Base-by-base conservation (phyloP, 306 rosid species). In the Erythrophleum fordii region DNA sequence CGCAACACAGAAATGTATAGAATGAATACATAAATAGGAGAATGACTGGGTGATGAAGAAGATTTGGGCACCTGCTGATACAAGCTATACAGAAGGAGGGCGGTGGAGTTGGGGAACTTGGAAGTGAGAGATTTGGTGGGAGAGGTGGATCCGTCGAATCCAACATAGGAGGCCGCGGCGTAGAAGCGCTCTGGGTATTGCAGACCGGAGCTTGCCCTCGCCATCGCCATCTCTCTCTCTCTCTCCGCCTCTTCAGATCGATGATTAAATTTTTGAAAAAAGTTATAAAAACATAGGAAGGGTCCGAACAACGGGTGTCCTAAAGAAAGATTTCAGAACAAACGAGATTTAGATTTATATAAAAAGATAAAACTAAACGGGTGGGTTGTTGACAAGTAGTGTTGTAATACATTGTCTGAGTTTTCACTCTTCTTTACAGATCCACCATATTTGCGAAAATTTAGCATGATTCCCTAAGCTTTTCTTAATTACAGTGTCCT, bases 101-200 rank as follows among this genome's bases (percentile, higher is more conserved):
- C 94, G 55, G 93, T 80, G 74, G 92, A 95, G 2, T 92, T 84
- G 39, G 87, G 74, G 92, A 94, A 94, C 84, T 86, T 92, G 72
- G 98, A 85, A 77, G 96, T 87, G 73, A 94, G 77, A 48, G 93
- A 77, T 87, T 92, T 89, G 73, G 92, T 87, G 20, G 95, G 86
- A 72, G 97, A 90, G 73, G 83, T 88, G 69, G 98, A 86, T 88
- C 96, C 97, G 72, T 94, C 97, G 77, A 94, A 94, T 48, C 97
- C 98, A 1, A 82, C 97, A 81, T 87, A 94, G 5, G 96, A 83
- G 68, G 97, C 93, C 71, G 97, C 98, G 59, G 97, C 95, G 92
- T 85, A 90, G 87, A 94, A 94, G 44, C 98, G 92, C 88, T 94
- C 97, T 48, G 98, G 98, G 85, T 92, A 92, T 67, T 94, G 98